Percentiles rank a stretch among this genome's conserved stretches.
Evolutionary conservation across 2,329 filamentous ascomycete genomes (phyloP).

Genomic region (Aureobasidium uvarum): DNA sequence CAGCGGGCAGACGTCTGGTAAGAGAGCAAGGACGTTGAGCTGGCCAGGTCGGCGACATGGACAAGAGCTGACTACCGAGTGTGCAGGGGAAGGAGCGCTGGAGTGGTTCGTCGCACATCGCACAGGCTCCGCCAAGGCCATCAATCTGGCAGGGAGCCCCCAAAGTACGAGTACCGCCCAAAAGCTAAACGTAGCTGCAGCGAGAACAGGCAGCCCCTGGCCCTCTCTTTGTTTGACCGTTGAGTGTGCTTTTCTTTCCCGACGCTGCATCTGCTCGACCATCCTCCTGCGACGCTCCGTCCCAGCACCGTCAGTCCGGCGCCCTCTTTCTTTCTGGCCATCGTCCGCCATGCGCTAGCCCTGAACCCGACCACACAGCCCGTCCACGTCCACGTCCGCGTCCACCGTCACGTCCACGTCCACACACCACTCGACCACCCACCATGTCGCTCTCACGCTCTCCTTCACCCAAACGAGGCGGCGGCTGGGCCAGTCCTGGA

Average conservation of each 20-base stretch:
- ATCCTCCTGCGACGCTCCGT: background rate
- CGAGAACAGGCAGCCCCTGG: slow-evolving; percentile 19
- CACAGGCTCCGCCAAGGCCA: slow-evolving; percentile 15
- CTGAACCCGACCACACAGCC: background rate
- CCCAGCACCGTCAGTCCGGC: background rate
- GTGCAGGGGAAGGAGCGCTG: background rate
- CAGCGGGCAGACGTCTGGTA: background rate
- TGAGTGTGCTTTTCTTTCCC: slow-evolving; percentile 10
- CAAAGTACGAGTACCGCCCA: background rate
- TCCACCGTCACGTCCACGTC: slow-evolving; percentile 14
- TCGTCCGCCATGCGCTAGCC: slow-evolving; percentile 23
- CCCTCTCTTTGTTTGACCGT: slow-evolving; percentile 5
- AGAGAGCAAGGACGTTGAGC: background rate
- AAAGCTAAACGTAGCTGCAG: slow-evolving; percentile 25
- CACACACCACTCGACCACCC: slow-evolving; percentile 2
- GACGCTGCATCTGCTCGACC: background rate
- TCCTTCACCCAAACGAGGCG: slow-evolving; percentile 77
- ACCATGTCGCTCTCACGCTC: slow-evolving; percentile 82
- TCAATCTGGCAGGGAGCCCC: slow-evolving; percentile 21
- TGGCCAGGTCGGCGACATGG: background rate
- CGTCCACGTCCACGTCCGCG: slow-evolving; percentile 13
- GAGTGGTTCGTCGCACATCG: slow-evolving; percentile 6
- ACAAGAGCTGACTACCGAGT: background rate
- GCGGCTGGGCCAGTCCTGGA: slow-evolving; percentile 82
- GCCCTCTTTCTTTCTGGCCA: slow-evolving; percentile 3